Evolutionary conservation across 2,329 filamentous ascomycete genomes (phyloP).

Genomic region (Cercospora sp.): DNA sequence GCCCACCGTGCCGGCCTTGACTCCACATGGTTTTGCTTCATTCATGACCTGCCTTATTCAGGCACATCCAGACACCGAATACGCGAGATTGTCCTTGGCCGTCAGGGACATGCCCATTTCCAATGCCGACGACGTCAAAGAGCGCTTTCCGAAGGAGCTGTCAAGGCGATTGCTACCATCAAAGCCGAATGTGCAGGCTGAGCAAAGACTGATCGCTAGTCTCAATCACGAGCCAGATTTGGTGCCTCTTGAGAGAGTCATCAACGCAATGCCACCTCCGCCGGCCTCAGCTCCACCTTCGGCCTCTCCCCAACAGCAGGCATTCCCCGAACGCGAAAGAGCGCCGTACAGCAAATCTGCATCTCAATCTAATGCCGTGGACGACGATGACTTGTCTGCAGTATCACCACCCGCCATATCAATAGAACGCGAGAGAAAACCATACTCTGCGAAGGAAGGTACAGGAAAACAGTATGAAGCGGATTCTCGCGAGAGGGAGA

Average conservation of each 20-base stretch:
- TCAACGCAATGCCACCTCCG: constrained; percentile 39
- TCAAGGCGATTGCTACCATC: constrained; percentile 71
- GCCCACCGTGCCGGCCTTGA: constrained; percentile 49
- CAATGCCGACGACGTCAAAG: constrained; percentile 63
- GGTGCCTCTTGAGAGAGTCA: constrained; percentile 46
- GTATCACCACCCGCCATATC: constrained; percentile 46
- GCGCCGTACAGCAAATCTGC: constrained; percentile 42
- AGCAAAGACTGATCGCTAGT: constrained; percentile 60
- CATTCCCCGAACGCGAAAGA: constrained; percentile 43
- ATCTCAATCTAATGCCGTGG: constrained; percentile 35
- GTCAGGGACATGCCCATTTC: constrained; percentile 71
- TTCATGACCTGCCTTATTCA: constrained; percentile 75
- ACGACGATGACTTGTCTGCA: constrained; percentile 42
- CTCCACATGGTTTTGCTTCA: constrained; percentile 49
- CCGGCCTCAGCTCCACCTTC: constrained; percentile 33
- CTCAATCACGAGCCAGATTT: constrained; percentile 44
- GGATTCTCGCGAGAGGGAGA: constrained; percentile 22
- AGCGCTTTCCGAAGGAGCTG: constrained; percentile 77
- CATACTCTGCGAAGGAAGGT: constrained; percentile 62
- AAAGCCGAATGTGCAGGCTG: constrained; percentile 56
- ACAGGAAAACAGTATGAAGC: constrained; percentile 56
- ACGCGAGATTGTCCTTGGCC: constrained; percentile 66
- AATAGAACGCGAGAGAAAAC: constrained; percentile 66
- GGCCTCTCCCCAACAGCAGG: constrained; percentile 29
- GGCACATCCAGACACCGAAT: constrained; percentile 75